Evolutionary conservation across 2,329 filamentous ascomycete genomes (phyloP).

Genomic region (Cladosporium sp.): DNA sequence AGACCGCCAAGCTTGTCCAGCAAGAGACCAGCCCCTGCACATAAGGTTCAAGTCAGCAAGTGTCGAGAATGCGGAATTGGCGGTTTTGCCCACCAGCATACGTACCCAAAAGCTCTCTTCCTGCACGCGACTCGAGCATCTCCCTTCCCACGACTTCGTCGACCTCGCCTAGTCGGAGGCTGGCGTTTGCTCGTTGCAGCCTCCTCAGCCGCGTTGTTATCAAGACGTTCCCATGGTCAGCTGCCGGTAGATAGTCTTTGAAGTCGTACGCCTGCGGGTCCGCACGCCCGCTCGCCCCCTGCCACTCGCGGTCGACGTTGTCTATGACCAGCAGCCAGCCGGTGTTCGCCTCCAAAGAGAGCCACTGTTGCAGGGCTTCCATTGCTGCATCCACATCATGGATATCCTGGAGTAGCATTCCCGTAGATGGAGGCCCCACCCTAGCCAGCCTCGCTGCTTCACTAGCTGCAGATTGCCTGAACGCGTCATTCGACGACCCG

Average conservation of each 20-base stretch:
- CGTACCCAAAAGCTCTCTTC: too few species aligned
- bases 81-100: too few species aligned
- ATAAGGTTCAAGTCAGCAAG: too few species aligned
- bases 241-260: not conserved
- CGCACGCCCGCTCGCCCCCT: not conserved
- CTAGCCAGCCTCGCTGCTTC: too few species aligned
- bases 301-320: slow-evolving; percentile 29
- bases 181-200: too few species aligned
- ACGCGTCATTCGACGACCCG: too few species aligned
- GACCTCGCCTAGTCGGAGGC: too few species aligned
- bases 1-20: slow-evolving; percentile 25
- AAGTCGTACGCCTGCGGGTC: slow-evolving; percentile 18
- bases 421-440: too few species aligned
- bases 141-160: not conserved
- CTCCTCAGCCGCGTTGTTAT: not conserved
- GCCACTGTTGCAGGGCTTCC: slow-evolving; percentile 17
- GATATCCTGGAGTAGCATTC: too few species aligned
- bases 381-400: not conserved
- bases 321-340: slow-evolving; percentile 35
- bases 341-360: slow-evolving; percentile 24
- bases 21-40: slow-evolving; percentile 17
- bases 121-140: too few species aligned
- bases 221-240: not conserved
- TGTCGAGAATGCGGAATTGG: not conserved
- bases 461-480: too few species aligned